These are phyloP conservation scores for Candida tibetensis DNA, from an alignment of 805 yeast genomes.

Conservation along the genomic window DNA sequence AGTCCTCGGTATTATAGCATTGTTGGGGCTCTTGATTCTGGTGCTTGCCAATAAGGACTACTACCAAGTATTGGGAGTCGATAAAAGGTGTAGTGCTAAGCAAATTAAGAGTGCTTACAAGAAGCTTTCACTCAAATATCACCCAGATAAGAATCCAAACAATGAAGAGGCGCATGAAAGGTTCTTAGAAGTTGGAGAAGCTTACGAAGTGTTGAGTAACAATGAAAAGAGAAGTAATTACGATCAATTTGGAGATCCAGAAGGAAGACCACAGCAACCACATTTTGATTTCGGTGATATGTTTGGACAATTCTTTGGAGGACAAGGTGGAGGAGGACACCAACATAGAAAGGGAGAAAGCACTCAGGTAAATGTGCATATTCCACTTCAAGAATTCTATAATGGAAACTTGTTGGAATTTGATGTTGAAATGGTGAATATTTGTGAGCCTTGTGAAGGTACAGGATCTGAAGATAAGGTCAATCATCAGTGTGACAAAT, in stretches of 20 bases:
- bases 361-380: conserved; percentile 52
- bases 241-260: conserved; percentile 75
- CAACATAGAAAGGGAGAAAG: conserved; percentile 57
- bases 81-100: conserved; percentile 65
- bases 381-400: conserved; percentile 65
- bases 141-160: conserved; percentile 86
- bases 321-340: conserved; percentile 36
- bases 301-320: conserved; percentile 53
- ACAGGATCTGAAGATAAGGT: conserved; percentile 82
- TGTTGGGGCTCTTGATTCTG: conserved; percentile 10
- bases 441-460: conserved; percentile 79
- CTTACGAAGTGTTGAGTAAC: conserved; percentile 81
- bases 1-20: conserved; percentile 5
- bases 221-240: conserved; percentile 63
- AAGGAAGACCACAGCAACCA: conserved; percentile 38
- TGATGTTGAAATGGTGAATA: conserved; percentile 62
- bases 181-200: conserved; percentile 90
- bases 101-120: conserved; percentile 87
- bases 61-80: conserved; percentile 65
- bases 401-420: conserved; percentile 65
- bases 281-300: conserved; percentile 52
- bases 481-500: conserved; percentile 58
- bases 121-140: conserved; percentile 76
- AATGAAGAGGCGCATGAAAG: conserved; percentile 79
- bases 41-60: conserved; percentile 38